A percentile compares a stretch with the other conserved stretches of the same genome.
phyloP scores from a whole-genome alignment of 2,329 filamentous ascomycete species.

The Xylariaceae sp. region DNA sequence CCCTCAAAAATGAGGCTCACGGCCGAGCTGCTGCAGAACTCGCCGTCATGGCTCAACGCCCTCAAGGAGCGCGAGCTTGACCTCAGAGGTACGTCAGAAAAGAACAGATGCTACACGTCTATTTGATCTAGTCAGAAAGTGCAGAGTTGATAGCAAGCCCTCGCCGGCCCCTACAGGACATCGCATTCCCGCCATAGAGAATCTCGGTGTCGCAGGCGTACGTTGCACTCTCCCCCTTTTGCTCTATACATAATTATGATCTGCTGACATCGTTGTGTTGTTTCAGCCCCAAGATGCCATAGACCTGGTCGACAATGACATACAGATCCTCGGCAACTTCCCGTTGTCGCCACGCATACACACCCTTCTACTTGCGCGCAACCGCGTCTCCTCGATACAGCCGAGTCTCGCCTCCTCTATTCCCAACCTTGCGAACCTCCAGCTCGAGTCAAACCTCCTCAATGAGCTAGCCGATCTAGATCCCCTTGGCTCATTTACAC shows the following conservation, averaged over 20 bases:
- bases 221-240: constrained; percentile 6
- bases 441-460: constrained; percentile 79
- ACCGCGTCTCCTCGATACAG: constrained; percentile 81
- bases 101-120: constrained; percentile 89
- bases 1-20: constrained; percentile 76
- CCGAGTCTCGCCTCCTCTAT: constrained; percentile 67
- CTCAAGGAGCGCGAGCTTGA: constrained; percentile 98
- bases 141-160: constrained; percentile 78
- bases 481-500: constrained; percentile 63
- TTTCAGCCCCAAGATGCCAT: constrained; percentile 86
- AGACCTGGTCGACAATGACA: constrained; percentile 98
- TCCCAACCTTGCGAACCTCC: constrained; percentile 76
- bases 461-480: constrained; percentile 84
- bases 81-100: constrained; percentile 97
- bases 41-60: constrained; percentile 97
- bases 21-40: constrained; percentile 87
- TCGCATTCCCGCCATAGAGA: constrained; percentile 96
- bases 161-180: constrained; percentile 71
- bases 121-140: constrained; percentile 37
- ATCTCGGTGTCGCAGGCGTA: constrained; percentile 90
- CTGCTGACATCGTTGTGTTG: constrained; percentile 1
- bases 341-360: constrained; percentile 83
- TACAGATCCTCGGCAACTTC: constrained; percentile 85
- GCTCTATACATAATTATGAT: background rate
- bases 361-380: constrained; percentile 84